Evolutionary conservation across 2,329 filamentous ascomycete genomes (phyloP), one percentile per base, ranked within the genome.

Genomic region (Mycocentrospora acerina): DNA sequence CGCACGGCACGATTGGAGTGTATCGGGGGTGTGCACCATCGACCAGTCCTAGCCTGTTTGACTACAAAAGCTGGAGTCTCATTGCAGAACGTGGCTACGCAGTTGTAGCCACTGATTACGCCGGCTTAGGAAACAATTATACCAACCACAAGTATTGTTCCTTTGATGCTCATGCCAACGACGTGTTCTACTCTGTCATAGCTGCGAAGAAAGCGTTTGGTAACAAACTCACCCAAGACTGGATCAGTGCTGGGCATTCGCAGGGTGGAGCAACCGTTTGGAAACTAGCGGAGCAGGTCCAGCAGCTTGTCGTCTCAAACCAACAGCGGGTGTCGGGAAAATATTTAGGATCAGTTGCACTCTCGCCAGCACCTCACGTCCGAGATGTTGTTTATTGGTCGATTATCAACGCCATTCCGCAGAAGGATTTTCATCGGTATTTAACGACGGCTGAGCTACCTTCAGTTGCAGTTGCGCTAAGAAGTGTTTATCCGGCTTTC

Each of bases 181-280:
- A 41, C 11, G 33, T 40, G 3, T 41, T 28, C 14, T 37, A 36
- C 8, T 41, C 38, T 3, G 33, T 41, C n/a, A 33, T 29, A 10
- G 38, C 38, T n/a, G 29, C 32, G 4, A 26, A 32, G 11, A 40
- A 40, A 17, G 15, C 31, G 15, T 40, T 35, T 26, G 27, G 28
- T n/a, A 7, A 14, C 3, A 24, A 12, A 4, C 10, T 40, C 6
- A 30, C 32, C 2, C 9, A 22, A 8, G 28, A 35, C 1, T 35
- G 32, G 38, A 35, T 40, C 29, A 35, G 32, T 12, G 24, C 31
- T 13, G 38, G 32, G 3, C 32, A 40, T 14, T 40, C 38, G 12
- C 32, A 40, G 18, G 38, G 32, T 4, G 38, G 38, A 28, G 38
- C 32, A 8, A 18, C 32, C 17, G 38, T 40, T 1, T 40, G 32